A percentile compares a stretch with the other conserved stretches of the same genome.
Evolutionary conservation across 495 filamentous ascomycete genomes (phyloP).

Genomic region (Penicillium dipodomyicola): DNA sequence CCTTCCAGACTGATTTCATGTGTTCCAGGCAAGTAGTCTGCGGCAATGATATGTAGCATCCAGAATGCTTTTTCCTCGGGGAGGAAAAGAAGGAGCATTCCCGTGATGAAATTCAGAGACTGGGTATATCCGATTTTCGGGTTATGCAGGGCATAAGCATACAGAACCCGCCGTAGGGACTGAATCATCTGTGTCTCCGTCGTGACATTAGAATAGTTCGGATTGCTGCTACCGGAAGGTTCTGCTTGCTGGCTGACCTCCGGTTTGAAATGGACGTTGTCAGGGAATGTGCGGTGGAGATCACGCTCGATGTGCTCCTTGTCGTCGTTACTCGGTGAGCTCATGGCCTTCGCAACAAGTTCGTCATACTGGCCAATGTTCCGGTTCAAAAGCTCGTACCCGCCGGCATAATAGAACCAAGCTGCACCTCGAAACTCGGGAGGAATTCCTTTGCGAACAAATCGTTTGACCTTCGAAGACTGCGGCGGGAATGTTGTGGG

Average conservation of each 20-base stretch:
- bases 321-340: conserved; percentile 63
- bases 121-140: conserved; percentile 94
- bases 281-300: conserved; percentile 91
- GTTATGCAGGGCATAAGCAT: conserved; percentile 85
- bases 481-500: conserved; percentile 77
- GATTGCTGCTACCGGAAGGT: conserved; percentile 32
- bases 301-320: conserved; percentile 93
- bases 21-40: conserved; percentile 83
- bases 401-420: conserved; percentile 98
- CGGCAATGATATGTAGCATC: conserved; percentile 90
- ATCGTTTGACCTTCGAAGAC: conserved; percentile 79
- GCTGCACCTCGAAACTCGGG: conserved; percentile 88
- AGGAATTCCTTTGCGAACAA: conserved; percentile 92
- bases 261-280: conserved; percentile 89
- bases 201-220: conserved; percentile 33
- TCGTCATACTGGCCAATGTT: conserved; percentile 71
- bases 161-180: conserved; percentile 78
- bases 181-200: conserved; percentile 74
- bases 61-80: conserved; percentile 90
- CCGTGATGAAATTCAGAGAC: conserved; percentile 95
- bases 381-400: conserved; percentile 69
- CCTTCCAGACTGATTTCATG: conserved; percentile 91
- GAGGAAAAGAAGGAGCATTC: conserved; percentile 89
- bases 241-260: conserved; percentile 41
- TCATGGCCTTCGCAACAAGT: conserved; percentile 61